Conservation (phyloP, 305 asterid genomes). For the Rubia tinctorum region DNA sequence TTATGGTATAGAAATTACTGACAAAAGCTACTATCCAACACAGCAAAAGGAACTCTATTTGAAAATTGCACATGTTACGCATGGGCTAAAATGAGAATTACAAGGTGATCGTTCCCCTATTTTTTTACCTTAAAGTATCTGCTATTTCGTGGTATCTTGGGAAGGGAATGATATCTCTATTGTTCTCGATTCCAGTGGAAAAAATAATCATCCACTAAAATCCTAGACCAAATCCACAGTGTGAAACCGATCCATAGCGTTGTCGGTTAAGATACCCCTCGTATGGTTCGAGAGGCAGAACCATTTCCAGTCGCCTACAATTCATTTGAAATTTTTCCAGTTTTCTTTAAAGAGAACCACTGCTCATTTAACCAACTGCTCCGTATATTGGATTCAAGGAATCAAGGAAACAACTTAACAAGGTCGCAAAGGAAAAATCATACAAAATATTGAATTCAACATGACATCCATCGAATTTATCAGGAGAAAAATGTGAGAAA, state of each 20-base stretch:
- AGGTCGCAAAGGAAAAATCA: neutral
- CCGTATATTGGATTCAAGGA: no score
- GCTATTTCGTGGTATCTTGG: neutral
- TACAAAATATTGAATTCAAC: no score
- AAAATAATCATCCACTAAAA: neutral
- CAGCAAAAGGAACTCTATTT: no score
- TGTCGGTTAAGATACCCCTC: neutral
- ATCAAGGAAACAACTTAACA: neutral
- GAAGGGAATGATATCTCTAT: neutral
- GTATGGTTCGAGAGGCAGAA: neutral
- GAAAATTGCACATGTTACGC: no score
- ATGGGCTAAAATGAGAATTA: no score
- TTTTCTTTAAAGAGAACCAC: neutral
- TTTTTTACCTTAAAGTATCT: neutral
- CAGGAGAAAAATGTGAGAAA: no score
- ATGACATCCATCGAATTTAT: no score
- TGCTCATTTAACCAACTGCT: neutral
- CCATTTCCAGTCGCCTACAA: conserved; percentile 67
- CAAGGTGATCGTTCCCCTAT: no score
- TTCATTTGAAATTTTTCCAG: neutral
- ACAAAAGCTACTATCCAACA: no score
- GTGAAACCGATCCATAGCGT: neutral
- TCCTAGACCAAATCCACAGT: neutral
- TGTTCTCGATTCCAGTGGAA: neutral
- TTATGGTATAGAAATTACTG: no score